Percentiles rank a stretch among this genome's conserved stretches.
These are phyloP conservation scores for Zoysia pacifica DNA, from an alignment of 176 grass and related monocot species.

Conservation along the genomic window DNA sequence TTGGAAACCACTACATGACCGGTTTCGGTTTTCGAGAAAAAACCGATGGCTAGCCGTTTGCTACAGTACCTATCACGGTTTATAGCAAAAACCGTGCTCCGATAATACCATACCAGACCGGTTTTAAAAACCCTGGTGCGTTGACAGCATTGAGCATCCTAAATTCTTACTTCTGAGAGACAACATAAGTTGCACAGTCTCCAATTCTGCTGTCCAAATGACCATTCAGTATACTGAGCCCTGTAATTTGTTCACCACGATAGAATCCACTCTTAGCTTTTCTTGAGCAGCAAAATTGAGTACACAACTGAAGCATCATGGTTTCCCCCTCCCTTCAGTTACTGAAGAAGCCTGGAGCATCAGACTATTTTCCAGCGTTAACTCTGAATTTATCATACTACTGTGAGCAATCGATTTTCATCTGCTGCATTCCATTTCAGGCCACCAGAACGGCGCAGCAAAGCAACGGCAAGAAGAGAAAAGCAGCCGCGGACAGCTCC, in stretches of 20 bases:
- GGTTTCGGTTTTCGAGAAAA: too few relatives aligned
- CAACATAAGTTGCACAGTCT: background rate
- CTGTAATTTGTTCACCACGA: background rate
- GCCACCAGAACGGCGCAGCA: background rate
- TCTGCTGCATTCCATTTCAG: conserved; percentile 12
- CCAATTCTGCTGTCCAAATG: background rate
- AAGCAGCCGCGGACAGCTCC: conserved; percentile 22
- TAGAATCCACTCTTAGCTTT: background rate
- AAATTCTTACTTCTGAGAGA: background rate
- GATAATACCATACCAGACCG: too few relatives aligned
- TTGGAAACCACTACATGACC: too few relatives aligned
- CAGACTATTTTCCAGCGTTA: background rate
- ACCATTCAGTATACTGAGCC: background rate
- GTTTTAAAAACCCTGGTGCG: too few relatives aligned
- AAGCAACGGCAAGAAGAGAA: conserved; percentile 51
- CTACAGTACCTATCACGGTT: too few relatives aligned
- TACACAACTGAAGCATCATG: background rate
- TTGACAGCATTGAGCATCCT: background rate
- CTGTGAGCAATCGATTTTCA: background rate
- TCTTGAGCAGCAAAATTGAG: background rate
- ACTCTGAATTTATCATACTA: background rate
- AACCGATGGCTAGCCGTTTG: too few relatives aligned
- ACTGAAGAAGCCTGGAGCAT: conserved; percentile 4
- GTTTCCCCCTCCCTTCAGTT: background rate
- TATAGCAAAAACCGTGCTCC: too few relatives aligned